Evolutionary conservation across 2,329 filamentous ascomycete species (phyloP), one percentile per base, ranked within the genome.

Genomic region (Blumeria hordei): DNA sequence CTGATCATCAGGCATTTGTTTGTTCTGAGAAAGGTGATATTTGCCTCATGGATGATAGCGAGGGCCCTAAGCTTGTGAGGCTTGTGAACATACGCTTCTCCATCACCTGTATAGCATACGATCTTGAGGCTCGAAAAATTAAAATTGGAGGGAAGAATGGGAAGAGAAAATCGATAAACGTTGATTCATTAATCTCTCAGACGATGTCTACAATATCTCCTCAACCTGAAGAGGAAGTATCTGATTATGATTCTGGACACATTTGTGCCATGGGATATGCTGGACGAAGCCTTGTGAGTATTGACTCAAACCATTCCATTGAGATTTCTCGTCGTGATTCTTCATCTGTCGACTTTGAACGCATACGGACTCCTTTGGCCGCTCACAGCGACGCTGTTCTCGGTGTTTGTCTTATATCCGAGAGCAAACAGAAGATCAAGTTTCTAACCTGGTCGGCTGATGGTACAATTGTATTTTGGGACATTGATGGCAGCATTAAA

Each of bases 401-500:
- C 44, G 92, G 92, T 12, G 80, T 95, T 0, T 76, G 80, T 54
- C 67, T 79, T 0, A 69, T 95, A 4, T 67, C 73, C 3, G 73
- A 77, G 0, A 84, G 85, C 57, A 65, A 71, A 4, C 68, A 78
- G 28, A 72, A 76, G 21, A 81, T 86, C 0, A 76, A 81, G 8
- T 95, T 96, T 63, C 81, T 88, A 59, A 95, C 88, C 0, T 98
- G 88, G 85, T 88, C 90, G 1, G 78, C 76, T 21, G 80, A 81
- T 54, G 92, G 92, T 5, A 79, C 76, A 14, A 75, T 96, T 53
- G 77, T 85, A 28, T 83, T 94, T 61, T 98, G 92, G 92, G 77
- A 80, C 61, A 66, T 79, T 12, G 74, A 85, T 52, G 92, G 90
- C 21, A 74, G 72, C 54, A 77, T 81, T 58, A 80, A 77, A 60